phyloP scores from a whole-genome alignment of 2,329 filamentous ascomycete species.

The Talaromyces sp. region DNA sequence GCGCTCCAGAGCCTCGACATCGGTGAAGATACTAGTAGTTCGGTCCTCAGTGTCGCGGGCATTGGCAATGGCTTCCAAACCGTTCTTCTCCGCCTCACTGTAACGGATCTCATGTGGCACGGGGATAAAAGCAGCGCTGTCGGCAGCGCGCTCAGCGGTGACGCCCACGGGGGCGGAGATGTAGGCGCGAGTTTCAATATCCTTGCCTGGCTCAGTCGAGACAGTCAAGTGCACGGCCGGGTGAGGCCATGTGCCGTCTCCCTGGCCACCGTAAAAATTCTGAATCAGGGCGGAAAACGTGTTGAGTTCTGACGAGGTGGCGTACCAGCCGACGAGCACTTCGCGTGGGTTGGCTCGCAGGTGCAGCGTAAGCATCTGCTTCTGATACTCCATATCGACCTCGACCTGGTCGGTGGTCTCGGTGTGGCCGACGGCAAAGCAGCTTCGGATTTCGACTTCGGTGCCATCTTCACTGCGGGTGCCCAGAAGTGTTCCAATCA shows the following conservation, averaged over 20 bases:
- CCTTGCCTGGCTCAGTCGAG: constrained; percentile 78
- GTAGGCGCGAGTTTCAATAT: constrained; percentile 87
- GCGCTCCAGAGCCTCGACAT: constrained; percentile 82
- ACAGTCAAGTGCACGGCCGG: constrained; percentile 97
- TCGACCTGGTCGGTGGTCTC: constrained; percentile 98
- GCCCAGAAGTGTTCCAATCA: constrained; percentile 93
- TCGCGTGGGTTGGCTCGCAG: constrained; percentile 92
- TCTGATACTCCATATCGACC: constrained; percentile 99
- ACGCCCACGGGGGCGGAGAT: constrained; percentile 94
- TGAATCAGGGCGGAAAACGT: constrained; percentile 97
- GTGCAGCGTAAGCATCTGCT: constrained; percentile 95
- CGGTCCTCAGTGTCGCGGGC: constrained; percentile 76
- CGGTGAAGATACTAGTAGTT: constrained; percentile 67
- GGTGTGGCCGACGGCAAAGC: constrained; percentile 96
- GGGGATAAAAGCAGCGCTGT: constrained; percentile 95
- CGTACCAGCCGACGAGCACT: constrained; percentile 95
- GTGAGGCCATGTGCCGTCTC: constrained; percentile 94
- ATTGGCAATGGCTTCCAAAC: constrained; percentile 74
- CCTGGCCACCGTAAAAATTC: constrained; percentile 97
- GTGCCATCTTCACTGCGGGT: constrained; percentile 92
- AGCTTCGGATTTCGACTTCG: constrained; percentile 91
- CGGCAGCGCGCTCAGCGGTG: constrained; percentile 86
- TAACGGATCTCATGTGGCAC: constrained; percentile 93
- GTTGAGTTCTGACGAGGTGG: constrained; percentile 93
- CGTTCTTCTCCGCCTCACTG: constrained; percentile 69